Base-by-base conservation (phyloP, 208 protist species). In the Trypanosoma grayi region DNA sequence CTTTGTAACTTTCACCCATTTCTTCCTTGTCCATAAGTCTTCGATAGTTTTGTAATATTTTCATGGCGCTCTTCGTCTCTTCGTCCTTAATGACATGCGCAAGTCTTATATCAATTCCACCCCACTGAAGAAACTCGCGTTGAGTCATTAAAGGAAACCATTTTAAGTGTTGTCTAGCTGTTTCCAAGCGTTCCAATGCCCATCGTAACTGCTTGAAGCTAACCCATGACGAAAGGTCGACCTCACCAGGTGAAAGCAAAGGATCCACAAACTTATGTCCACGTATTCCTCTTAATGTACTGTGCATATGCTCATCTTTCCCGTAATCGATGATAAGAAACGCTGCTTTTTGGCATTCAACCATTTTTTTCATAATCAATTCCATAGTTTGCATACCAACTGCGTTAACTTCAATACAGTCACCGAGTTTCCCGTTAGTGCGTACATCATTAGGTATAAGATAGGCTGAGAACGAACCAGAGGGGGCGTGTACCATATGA, bases 261-360 rank as follows among this genome's bases (percentile, higher is more conserved):
- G 87, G 89, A 48, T 93, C 81, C 3, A 96, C 85, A 54, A 97
- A 97, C 72, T 84, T 79, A 66, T 97, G 92, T 0, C 85, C 87
- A 20, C 85, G 82, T 56, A 97, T 97, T 44, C 87, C 92, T 14
- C 86, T 84, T 24, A 95, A 75, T 2, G 92, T 95, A 73, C 81
- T 92, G 53, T 92, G 83, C 84, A 95, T 93, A 71, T 91, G 71
- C 44, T 95, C 83, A 71, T 97, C 90, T 64, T 93, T 92, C 48
- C 92, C 92, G 63, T 97, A 97, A 79, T 97, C 92, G 39, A 97
- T 93, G 20, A 97, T 80, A 28, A 97, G 48, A 52, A 77, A 90
- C 11, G 90, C 85, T 5, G 87, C 77, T 63, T 86, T 91, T 60
- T 84, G 76, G 63, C 76, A 83, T 45, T 93, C 79, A 4, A 93